A percentile compares a stretch with the other conserved stretches of the same genome.
Conservation (phyloP, 305 asterid genomes). For the Fraxinus dipetala region DNA sequence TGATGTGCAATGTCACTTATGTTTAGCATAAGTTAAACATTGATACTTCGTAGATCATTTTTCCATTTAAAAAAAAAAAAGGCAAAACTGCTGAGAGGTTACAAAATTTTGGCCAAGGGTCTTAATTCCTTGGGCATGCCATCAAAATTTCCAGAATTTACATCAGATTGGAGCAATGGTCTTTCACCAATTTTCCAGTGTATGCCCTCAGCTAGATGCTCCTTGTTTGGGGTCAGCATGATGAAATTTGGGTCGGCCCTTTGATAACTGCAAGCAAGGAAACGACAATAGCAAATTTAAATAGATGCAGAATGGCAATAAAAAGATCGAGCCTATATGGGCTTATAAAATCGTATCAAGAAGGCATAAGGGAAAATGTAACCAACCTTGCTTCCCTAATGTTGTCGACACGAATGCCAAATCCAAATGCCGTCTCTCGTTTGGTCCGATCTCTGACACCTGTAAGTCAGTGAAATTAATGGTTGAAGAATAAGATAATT, state of each 20-base stretch:
- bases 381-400: conserved; percentile 84
- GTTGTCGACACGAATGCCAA: conserved; percentile 69
- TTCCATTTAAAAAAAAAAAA: neutral
- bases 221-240: conserved; percentile 88
- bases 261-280: conserved; percentile 52
- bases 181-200: conserved; percentile 73
- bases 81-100: neutral
- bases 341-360: neutral
- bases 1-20: neutral
- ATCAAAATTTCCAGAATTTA: conserved; percentile 71
- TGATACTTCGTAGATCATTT: neutral
- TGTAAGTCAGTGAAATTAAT: conserved; percentile 29
- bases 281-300: neutral
- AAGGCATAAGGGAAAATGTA: neutral
- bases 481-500: neutral
- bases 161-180: conserved; percentile 70
- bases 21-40: neutral
- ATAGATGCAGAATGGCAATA: neutral
- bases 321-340: neutral
- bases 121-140: conserved; percentile 77
- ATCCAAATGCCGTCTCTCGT: conserved; percentile 62
- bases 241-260: conserved; percentile 92
- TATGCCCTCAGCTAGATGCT: conserved; percentile 88
- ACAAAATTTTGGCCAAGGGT: conserved; percentile 67
- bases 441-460: conserved; percentile 67